Evolutionary conservation across 345 rosid species (phyloP).

Genomic region (Boechera retrofracta): DNA sequence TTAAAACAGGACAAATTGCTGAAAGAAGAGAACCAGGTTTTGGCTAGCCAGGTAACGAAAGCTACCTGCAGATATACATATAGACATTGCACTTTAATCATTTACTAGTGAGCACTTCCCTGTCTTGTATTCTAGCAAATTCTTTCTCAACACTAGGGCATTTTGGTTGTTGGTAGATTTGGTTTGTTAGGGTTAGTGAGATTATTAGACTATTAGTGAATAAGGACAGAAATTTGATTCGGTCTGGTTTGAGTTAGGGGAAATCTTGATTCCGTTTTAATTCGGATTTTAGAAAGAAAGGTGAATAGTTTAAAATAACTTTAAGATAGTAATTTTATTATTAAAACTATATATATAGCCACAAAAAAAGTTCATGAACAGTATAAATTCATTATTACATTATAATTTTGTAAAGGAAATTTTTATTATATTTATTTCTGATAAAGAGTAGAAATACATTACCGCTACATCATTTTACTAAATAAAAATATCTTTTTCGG

Average conservation of each 20-base stretch:
- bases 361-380: not conserved
- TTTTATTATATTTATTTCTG: too few species aligned
- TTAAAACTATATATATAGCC: not conserved
- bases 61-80: not conserved
- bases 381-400: not conserved
- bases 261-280: not conserved
- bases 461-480: not conserved
- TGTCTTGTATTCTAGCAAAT: not conserved
- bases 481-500: not conserved
- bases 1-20: slow-evolving; percentile 37
- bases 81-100: not conserved
- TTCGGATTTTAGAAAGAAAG: not conserved
- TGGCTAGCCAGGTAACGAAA: slow-evolving; percentile 42
- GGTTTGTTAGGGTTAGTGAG: not conserved
- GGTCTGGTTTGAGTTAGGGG: not conserved
- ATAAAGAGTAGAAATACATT: not conserved
- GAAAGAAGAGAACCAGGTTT: slow-evolving; percentile 37
- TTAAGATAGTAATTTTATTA: not conserved
- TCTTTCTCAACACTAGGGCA: not conserved
- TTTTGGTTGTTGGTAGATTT: not conserved
- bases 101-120: not conserved
- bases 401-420: not conserved
- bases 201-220: not conserved
- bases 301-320: not conserved
- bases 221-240: not conserved